These are phyloP conservation scores for Pecoramyces ruminantium DNA, from an alignment of 192 early-diverging fungal species.

Conservation along the genomic window DNA sequence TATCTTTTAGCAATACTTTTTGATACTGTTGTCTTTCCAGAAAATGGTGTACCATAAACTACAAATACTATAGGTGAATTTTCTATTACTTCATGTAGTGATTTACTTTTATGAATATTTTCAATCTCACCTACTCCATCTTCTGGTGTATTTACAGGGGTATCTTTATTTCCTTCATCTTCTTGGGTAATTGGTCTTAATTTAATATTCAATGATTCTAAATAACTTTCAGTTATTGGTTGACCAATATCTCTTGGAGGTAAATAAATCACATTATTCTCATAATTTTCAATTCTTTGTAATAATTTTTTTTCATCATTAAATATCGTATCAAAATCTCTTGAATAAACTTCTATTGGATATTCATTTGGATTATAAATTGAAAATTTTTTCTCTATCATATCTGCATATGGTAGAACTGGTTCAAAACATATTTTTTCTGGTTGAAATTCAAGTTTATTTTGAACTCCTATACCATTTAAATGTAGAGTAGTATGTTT, in stretches of 20 bases:
- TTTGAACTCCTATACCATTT: constrained; percentile 17
- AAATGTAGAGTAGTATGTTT: constrained; percentile 15
- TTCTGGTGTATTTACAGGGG: neutral
- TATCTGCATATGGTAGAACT: constrained; percentile 30
- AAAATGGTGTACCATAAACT: constrained; percentile 32
- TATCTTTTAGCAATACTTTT: constrained; percentile 10
- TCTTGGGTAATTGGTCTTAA: constrained; percentile 10
- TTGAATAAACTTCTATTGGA: constrained; percentile 27
- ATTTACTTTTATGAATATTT: neutral
- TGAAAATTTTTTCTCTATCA: constrained; percentile 15
- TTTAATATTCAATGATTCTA: constrained; percentile 7
- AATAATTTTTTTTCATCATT: constrained; percentile 32
- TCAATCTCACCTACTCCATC: constrained; percentile 20
- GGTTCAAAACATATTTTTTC: constrained; percentile 18
- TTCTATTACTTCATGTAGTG: neutral
- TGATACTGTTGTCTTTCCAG: constrained; percentile 27
- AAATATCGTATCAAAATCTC: constrained; percentile 35
- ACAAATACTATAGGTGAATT: constrained; percentile 14
- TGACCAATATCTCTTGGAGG: constrained; percentile 24
- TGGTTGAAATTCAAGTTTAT: constrained; percentile 25
- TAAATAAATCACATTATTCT: constrained; percentile 16
- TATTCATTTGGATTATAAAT: constrained; percentile 25
- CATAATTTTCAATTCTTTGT: constrained; percentile 11
- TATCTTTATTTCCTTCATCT: constrained; percentile 1
- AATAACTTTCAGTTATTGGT: constrained; percentile 13